A percentile compares a stretch with the other conserved stretches of the same genome.
Conservation (phyloP, 176 grass and related monocot species). For the Avena atlantica region DNA sequence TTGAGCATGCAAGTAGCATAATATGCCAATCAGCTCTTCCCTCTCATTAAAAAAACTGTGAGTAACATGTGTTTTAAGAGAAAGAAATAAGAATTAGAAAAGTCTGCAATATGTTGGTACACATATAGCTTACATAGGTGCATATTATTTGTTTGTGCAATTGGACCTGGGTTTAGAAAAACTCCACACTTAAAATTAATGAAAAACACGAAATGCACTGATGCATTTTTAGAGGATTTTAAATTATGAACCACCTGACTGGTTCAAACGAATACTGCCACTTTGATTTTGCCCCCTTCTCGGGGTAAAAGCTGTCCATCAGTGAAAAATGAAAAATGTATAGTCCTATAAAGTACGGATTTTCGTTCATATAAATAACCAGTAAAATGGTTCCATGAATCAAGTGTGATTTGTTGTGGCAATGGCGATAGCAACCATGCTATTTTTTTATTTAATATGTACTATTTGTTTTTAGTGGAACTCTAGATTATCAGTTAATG, state of each 20-base stretch:
- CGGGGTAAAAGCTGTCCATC: not conserved
- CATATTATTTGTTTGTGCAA: not conserved
- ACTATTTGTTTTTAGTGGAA: not conserved
- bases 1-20: conserved; percentile 1
- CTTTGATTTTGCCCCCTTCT: not conserved
- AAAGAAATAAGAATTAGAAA: not conserved
- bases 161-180: not conserved
- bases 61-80: not conserved
- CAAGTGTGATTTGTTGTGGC: not conserved
- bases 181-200: not conserved
- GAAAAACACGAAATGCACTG: not conserved
- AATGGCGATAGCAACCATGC: not conserved
- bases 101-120: not conserved
- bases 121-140: not conserved
- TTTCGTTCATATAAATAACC: not conserved
- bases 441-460: conserved; percentile 1
- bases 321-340: conserved; percentile 14
- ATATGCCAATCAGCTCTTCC: not conserved
- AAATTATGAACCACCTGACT: not conserved
- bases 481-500: conserved; percentile 2
- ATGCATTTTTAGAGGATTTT: not conserved
- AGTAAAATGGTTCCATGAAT: not conserved
- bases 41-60: conserved; percentile 2
- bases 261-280: not conserved
- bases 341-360: conserved; percentile 5